phyloP scores from a whole-genome alignment of 331 rosid species.

The Saraca asoca region DNA sequence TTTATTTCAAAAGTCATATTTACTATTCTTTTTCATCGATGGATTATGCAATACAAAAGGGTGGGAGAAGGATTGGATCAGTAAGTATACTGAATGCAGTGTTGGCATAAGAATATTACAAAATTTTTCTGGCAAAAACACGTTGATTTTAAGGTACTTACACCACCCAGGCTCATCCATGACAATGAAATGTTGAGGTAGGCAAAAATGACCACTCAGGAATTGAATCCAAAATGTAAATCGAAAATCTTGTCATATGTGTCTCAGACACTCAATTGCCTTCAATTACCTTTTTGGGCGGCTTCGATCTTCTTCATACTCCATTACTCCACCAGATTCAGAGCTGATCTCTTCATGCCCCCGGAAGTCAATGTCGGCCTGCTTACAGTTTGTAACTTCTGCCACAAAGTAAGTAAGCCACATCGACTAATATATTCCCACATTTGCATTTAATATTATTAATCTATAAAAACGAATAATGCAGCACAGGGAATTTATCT shows the following conservation, averaged over 20 bases:
- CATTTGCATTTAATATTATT: conserved; percentile 27
- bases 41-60: too few species aligned
- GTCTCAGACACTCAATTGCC: conserved; percentile 1
- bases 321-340: conserved; percentile 99
- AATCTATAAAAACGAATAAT: conserved; percentile 33
- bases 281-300: conserved; percentile 85
- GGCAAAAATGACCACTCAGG: background rate
- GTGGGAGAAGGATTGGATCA: background rate
- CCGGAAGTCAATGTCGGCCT: conserved; percentile 94
- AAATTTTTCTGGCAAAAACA: background rate
- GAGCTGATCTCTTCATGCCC: conserved; percentile 97
- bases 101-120: background rate
- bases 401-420: conserved; percentile 99
- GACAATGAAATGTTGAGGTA: conserved; percentile 28
- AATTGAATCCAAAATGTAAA: background rate
- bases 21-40: too few species aligned
- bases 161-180: conserved; percentile 8
- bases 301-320: conserved; percentile 94
- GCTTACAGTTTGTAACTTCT: conserved; percentile 98
- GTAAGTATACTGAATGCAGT: too few species aligned
- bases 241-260: conserved; percentile 17
- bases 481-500: conserved; percentile 30
- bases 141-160: background rate
- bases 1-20: background rate
- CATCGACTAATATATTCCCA: conserved; percentile 85